phyloP scores from a whole-genome alignment of 805 yeast genomes.

The Candida glaebosa region DNA sequence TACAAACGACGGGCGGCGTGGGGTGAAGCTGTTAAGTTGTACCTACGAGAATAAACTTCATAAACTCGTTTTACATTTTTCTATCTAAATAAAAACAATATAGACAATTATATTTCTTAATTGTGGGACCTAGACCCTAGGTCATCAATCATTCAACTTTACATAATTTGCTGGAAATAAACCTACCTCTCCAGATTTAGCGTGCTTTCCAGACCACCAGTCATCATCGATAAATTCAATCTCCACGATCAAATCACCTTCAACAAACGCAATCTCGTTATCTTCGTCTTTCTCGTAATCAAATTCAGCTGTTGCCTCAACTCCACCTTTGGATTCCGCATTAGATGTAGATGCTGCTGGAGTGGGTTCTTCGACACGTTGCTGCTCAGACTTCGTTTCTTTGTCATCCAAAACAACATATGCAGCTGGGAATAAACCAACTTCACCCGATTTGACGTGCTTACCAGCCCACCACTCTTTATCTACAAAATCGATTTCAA shows the following conservation, averaged over 20 bases:
- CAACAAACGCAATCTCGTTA: constrained; percentile 81
- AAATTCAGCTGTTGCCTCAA: constrained; percentile 62
- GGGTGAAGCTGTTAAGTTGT: constrained; percentile 37
- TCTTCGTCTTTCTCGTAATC: constrained; percentile 91
- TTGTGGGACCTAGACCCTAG: no score
- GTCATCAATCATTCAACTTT: constrained; percentile 18
- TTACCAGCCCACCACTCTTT: constrained; percentile 69
- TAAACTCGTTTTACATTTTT: not conserved
- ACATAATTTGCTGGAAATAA: constrained; percentile 94
- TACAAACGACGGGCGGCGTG: constrained; percentile 35
- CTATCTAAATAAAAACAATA: not conserved
- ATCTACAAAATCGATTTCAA: constrained; percentile 66
- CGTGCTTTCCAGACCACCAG: constrained; percentile 92
- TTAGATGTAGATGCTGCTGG: constrained; percentile 9
- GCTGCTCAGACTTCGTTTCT: constrained; percentile 5
- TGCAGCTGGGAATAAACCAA: constrained; percentile 56
- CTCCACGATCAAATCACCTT: constrained; percentile 76
- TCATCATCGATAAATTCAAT: constrained; percentile 90
- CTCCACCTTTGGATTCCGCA: constrained; percentile 14
- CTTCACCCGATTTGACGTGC: constrained; percentile 39
- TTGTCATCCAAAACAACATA: constrained; percentile 42
- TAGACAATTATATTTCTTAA: not conserved
- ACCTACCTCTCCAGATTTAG: constrained; percentile 66
- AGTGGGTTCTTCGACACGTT: constrained; percentile 10
- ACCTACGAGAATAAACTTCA: constrained; percentile 13